These are phyloP conservation scores for Fusarium brachygibbosum DNA, from an alignment of 2,329 filamentous ascomycete species.

Conservation along the genomic window DNA sequence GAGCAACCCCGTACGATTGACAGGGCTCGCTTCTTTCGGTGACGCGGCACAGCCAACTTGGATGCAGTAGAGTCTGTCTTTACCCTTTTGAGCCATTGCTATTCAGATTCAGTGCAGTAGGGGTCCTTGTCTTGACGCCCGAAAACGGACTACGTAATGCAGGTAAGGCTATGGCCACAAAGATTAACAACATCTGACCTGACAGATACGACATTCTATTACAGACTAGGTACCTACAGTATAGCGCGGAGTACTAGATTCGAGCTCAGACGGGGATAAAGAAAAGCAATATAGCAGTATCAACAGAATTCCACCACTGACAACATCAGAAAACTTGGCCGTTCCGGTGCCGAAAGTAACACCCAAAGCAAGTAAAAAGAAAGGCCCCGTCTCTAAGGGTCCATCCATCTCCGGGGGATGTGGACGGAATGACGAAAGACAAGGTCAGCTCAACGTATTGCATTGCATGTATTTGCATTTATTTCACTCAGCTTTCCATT, in stretches of 20 bases:
- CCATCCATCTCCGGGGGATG: slow-evolving; percentile 23
- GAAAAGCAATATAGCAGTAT: not conserved
- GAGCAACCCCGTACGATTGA: slow-evolving; percentile 27
- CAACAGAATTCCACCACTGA: not conserved
- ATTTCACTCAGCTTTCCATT: not conserved
- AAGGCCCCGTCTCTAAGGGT: slow-evolving; percentile 17
- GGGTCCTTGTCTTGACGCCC: slow-evolving; percentile 23
- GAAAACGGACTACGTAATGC: slow-evolving; percentile 35
- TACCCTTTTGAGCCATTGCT: slow-evolving; percentile 17
- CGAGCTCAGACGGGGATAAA: not conserved
- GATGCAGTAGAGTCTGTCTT: slow-evolving; percentile 6
- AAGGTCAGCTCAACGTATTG: slow-evolving; percentile 10
- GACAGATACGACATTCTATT: too few species aligned
- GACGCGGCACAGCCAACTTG: slow-evolving; percentile 35
- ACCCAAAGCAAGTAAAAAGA: not conserved
- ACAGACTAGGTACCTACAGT: too few species aligned
- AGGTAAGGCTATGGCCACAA: slow-evolving; percentile 2
- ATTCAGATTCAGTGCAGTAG: slow-evolving; percentile 13
- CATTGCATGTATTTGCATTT: not conserved
- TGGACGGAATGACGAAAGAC: slow-evolving; percentile 32
- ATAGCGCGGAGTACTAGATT: not conserved
- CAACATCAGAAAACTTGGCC: slow-evolving; percentile 3
- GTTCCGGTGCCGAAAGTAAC: slow-evolving; percentile 18
- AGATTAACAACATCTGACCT: not conserved
- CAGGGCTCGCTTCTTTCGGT: slow-evolving; percentile 31